These are phyloP conservation scores for Antrodiella citrinella DNA, from an alignment of 768 basidiomycete genomes.

Conservation along the genomic window DNA sequence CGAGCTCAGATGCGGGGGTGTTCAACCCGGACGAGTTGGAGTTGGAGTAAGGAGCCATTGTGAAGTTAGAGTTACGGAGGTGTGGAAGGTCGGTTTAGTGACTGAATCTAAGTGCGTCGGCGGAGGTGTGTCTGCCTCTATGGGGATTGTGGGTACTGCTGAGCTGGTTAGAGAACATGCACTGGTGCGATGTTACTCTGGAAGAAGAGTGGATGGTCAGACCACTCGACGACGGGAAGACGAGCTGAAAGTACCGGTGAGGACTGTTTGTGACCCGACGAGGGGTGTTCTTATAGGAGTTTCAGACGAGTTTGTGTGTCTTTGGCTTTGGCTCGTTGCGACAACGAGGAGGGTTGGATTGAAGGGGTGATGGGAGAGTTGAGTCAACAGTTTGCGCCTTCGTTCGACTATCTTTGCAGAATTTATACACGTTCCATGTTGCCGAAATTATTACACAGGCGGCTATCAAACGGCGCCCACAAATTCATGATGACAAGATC, in stretches of 20 bases:
- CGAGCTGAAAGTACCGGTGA: background rate
- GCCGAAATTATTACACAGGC: too few relatives aligned
- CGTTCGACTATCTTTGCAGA: background rate
- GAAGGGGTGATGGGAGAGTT: background rate
- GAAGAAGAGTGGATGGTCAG: background rate
- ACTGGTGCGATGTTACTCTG: constrained; percentile 20
- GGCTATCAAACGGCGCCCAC: background rate
- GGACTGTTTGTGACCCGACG: background rate
- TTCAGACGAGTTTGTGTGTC: too few relatives aligned
- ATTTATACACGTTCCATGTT: background rate
- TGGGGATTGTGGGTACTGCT: constrained; percentile 82
- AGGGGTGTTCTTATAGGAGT: background rate
- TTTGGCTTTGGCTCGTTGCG: background rate
- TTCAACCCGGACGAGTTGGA: constrained; percentile 57
- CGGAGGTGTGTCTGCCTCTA: constrained; percentile 82
- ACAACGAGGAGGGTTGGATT: background rate
- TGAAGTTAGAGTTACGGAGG: constrained; percentile 19
- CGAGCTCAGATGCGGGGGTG: constrained; percentile 66
- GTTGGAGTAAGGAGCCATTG: constrained; percentile 43
- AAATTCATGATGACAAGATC: too few relatives aligned
- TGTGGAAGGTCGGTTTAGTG: constrained; percentile 25
- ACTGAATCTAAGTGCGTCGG: constrained; percentile 49
- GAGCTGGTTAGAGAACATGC: constrained; percentile 96
- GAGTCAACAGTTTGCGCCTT: background rate
- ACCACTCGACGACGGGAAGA: background rate